These are phyloP conservation scores for Parietaria judaica DNA, from an alignment of 306 rosid genomes.

Conservation along the genomic window DNA sequence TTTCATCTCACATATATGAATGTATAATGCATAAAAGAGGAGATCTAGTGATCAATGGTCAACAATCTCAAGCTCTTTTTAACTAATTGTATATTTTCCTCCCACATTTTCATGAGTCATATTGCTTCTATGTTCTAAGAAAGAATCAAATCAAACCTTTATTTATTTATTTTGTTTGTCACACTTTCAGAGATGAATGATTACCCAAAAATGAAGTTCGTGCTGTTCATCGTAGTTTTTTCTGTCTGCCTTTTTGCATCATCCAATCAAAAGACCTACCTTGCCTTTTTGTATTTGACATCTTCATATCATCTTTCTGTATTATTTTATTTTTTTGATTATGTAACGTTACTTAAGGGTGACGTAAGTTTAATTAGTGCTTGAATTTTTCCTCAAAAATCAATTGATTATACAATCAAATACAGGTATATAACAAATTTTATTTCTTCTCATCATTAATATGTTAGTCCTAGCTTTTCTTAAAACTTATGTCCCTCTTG, in stretches of 20 bases:
- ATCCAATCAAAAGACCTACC: slow-evolving; percentile 20
- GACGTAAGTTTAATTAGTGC: neutral
- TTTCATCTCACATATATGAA: slow-evolving; percentile 26
- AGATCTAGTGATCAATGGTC: slow-evolving; percentile 27
- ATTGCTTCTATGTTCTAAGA: slow-evolving; percentile 39
- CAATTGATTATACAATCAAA: no score
- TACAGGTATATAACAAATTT: no score
- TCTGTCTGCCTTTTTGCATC: slow-evolving; percentile 10
- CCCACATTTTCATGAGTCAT: slow-evolving; percentile 16
- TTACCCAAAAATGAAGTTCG: slow-evolving; percentile 1
- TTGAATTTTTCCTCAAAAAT: neutral
- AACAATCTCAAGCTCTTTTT: slow-evolving; percentile 52
- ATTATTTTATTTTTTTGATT: neutral
- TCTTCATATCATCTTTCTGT: slow-evolving; percentile 5
- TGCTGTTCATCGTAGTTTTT: slow-evolving; percentile 19
- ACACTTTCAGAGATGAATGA: slow-evolving; percentile 5
- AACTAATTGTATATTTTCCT: slow-evolving; percentile 10
- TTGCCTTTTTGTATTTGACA: slow-evolving; percentile 25
- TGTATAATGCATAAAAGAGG: slow-evolving; percentile 15
- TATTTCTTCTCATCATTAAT: no score
- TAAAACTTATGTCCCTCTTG: no score
- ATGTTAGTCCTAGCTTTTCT: no score
- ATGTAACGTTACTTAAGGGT: neutral
- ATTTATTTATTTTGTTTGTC: neutral
- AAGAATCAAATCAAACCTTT: slow-evolving; percentile 28